These are phyloP conservation scores for Sophora flavescens DNA, from an alignment of 306 rosid genomes.

Conservation along the genomic window DNA sequence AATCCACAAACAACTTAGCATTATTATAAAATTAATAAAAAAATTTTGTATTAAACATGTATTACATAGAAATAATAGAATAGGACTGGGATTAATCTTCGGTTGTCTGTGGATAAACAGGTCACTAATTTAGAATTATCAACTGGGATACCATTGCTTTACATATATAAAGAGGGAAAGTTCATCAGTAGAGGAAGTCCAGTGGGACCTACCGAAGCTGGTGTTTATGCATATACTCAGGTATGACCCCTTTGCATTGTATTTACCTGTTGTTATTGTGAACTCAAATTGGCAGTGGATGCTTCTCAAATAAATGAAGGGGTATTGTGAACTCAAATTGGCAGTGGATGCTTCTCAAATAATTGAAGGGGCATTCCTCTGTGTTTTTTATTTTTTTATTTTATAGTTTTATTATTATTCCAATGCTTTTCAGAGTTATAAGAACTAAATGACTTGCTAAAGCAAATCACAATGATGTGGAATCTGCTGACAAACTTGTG, in stretches of 20 bases:
- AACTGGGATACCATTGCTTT: constrained; percentile 95
- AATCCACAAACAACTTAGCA: too few species aligned
- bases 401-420: constrained; percentile 11
- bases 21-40: too few species aligned
- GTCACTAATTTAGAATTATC: constrained; percentile 82
- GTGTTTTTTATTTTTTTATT: background rate
- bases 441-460: background rate
- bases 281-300: constrained; percentile 8
- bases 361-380: background rate
- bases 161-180: constrained; percentile 82
- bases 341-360: constrained; percentile 6
- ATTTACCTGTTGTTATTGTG: constrained; percentile 24
- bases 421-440: background rate
- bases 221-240: constrained; percentile 92
- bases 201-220: constrained; percentile 83
- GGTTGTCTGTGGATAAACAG: constrained; percentile 52
- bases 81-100: constrained; percentile 32
- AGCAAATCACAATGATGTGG: background rate
- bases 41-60: background rate
- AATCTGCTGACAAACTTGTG: background rate
- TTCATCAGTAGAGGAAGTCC: constrained; percentile 93
- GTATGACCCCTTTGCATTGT: constrained; percentile 51
- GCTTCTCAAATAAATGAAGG: constrained; percentile 18
- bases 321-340: too few species aligned
- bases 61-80: background rate